phyloP scores from a whole-genome alignment of 2,329 filamentous ascomycete species.

The Neofusicoccum sp. region DNA sequence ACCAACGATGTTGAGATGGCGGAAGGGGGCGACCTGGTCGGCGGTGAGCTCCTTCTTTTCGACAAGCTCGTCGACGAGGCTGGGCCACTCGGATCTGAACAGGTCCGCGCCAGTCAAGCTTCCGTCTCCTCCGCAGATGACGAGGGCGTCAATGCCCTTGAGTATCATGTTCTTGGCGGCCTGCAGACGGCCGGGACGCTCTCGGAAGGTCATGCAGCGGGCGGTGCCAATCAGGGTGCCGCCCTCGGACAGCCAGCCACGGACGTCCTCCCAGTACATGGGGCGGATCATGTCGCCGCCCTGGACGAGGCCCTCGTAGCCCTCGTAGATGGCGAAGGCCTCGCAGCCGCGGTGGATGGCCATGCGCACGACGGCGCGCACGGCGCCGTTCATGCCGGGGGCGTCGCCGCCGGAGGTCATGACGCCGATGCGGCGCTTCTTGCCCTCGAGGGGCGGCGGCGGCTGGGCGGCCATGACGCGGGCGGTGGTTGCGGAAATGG shows the following conservation, averaged over 20 bases:
- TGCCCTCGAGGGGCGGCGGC: constrained; percentile 41
- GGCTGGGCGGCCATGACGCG: constrained; percentile 25
- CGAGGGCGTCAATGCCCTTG: constrained; percentile 89
- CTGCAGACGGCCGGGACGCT: constrained; percentile 75
- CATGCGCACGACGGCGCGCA: constrained; percentile 88
- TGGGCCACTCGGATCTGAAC: constrained; percentile 90
- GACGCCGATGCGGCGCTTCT: constrained; percentile 72
- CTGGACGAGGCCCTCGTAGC: constrained; percentile 90
- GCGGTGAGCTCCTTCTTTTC: constrained; percentile 66
- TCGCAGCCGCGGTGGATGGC: constrained; percentile 69
- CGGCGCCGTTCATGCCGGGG: constrained; percentile 90
- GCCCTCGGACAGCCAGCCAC: constrained; percentile 89
- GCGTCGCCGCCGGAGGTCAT: constrained; percentile 95
- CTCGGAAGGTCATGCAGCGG: constrained; percentile 86
- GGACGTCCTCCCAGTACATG: constrained; percentile 90
- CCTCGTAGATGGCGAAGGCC: constrained; percentile 67
- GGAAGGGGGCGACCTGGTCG: constrained; percentile 72
- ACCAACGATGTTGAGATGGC: constrained; percentile 91
- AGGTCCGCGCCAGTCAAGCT: constrained; percentile 93
- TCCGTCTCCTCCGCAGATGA: constrained; percentile 96
- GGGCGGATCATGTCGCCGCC: constrained; percentile 84
- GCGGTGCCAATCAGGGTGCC: constrained; percentile 96
- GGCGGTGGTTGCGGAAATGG: background rate
- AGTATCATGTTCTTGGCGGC: constrained; percentile 94
- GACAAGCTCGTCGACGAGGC: constrained; percentile 81